A percentile compares a stretch with the other conserved stretches of the same genome.
These are phyloP conservation scores for Fusarium nodosum DNA, from an alignment of 2,329 filamentous ascomycete genomes.

Conservation along the genomic window DNA sequence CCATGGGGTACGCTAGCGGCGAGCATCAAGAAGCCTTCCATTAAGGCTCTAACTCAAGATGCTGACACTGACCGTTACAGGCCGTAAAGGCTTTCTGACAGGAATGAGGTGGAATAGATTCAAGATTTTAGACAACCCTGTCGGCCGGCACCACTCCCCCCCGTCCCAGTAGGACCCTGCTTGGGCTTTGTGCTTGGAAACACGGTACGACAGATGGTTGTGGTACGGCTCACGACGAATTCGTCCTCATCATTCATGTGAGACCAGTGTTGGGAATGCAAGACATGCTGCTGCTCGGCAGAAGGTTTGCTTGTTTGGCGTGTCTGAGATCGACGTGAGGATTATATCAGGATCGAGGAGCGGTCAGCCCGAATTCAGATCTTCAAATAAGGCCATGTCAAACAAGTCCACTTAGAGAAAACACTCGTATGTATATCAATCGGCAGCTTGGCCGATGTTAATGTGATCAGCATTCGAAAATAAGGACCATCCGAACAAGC, in stretches of 20 bases:
- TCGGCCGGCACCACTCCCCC: conserved; percentile 22
- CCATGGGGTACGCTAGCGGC: conserved; percentile 42
- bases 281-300: conserved; percentile 24
- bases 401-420: conserved; percentile 4
- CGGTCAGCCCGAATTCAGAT: conserved; percentile 40
- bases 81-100: conserved; percentile 31
- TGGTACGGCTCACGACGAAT: conserved; percentile 40
- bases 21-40: conserved; percentile 31
- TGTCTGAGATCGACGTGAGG: conserved; percentile 42
- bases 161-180: conserved; percentile 30
- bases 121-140: conserved; percentile 34
- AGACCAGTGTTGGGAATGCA: conserved; percentile 30
- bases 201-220: conserved; percentile 37
- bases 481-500: conserved; percentile 18
- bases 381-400: conserved; percentile 19
- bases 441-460: conserved; percentile 7
- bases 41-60: conserved; percentile 9
- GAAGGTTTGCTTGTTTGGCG: conserved; percentile 24
- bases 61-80: conserved; percentile 41
- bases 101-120: conserved; percentile 41
- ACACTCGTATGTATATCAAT: conserved; percentile 10
- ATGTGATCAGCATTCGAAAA: conserved; percentile 28
- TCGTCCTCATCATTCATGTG: conserved; percentile 41
- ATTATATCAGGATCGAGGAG: conserved; percentile 30
- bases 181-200: conserved; percentile 38